Evolutionary conservation across 2,329 filamentous ascomycete genomes (phyloP).

Genomic region (Diplodia intermedia): DNA sequence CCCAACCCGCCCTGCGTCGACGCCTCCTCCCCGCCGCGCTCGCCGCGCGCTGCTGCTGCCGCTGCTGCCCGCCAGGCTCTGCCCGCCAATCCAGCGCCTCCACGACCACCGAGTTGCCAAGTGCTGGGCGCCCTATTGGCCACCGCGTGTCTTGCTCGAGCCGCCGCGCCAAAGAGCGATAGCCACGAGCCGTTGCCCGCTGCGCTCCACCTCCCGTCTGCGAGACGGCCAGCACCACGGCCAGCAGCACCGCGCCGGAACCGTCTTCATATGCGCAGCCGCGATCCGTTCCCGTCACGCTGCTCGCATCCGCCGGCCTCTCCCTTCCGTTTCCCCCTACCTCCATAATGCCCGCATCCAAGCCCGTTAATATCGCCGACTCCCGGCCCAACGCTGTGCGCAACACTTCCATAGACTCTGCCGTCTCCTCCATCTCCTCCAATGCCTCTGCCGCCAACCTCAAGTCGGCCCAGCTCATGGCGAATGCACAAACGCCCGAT

Average conservation of each 20-base stretch:
- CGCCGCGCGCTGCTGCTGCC: slow-evolving; percentile 25
- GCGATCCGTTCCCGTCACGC: slow-evolving; percentile 46
- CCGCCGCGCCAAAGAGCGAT: slow-evolving; percentile 29
- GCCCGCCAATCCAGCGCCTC: slow-evolving; percentile 40
- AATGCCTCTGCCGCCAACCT: slow-evolving; percentile 65
- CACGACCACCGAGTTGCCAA: slow-evolving; percentile 47
- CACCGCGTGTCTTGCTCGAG: slow-evolving; percentile 26
- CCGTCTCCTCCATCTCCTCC: slow-evolving; percentile 70
- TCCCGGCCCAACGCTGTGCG: slow-evolving; percentile 59
- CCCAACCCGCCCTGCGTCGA: slow-evolving; percentile 11
- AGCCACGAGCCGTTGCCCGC: slow-evolving; percentile 22
- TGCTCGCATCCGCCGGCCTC: slow-evolving; percentile 39
- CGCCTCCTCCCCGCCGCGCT: slow-evolving; percentile 21
- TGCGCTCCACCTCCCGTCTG: slow-evolving; percentile 33
- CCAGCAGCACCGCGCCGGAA: slow-evolving; percentile 35
- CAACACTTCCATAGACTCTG: slow-evolving; percentile 90
- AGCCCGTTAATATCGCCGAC: slow-evolving; percentile 44
- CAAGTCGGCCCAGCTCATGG: slow-evolving; percentile 53
- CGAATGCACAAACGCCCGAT: slow-evolving; percentile 64
- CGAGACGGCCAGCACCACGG: slow-evolving; percentile 33
- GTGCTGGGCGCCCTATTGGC: slow-evolving; percentile 50
- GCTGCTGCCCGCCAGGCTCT: slow-evolving; percentile 13
- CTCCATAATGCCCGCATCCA: slow-evolving; percentile 47
- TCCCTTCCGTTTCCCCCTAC: slow-evolving; percentile 46
- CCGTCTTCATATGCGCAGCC: slow-evolving; percentile 44